Conservation (phyloP, 1,284 basidiomycete species). For the Phellopilus nigrolimitatus region DNA sequence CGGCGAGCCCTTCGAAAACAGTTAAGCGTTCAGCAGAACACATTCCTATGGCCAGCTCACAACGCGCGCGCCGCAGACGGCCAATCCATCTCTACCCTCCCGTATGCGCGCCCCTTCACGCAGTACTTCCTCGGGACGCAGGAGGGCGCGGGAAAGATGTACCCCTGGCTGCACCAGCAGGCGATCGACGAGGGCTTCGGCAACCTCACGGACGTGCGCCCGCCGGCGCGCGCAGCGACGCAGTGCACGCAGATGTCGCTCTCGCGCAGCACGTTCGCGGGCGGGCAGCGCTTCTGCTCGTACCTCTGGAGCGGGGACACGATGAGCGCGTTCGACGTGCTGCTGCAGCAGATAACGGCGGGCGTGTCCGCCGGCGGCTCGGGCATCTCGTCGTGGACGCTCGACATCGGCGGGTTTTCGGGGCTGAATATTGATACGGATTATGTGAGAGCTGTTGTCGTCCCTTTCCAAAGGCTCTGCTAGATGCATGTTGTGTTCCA, state of each 20-base stretch:
- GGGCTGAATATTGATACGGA: conserved; percentile 34
- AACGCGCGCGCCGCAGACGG: conserved; percentile 29
- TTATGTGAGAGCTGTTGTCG: conserved; percentile 25
- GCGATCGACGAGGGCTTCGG: conserved; percentile 28
- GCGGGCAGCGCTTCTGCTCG: conserved; percentile 39
- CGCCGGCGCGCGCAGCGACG: conserved; percentile 19
- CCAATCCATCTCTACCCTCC: conserved; percentile 32
- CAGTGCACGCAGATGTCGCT: conserved; percentile 36
- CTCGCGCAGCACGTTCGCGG: conserved; percentile 37
- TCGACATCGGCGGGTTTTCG: conserved; percentile 39
- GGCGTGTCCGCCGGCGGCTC: conserved; percentile 36
- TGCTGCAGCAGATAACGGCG: conserved; percentile 36
- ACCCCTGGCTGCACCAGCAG: conserved; percentile 38
- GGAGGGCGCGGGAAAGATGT: conserved; percentile 37
- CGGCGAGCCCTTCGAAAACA: conserved; percentile 37
- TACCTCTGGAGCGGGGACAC: conserved; percentile 41
- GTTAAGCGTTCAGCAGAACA: conserved; percentile 23
- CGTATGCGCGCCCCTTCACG: conserved; percentile 34
- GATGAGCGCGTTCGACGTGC: conserved; percentile 32
- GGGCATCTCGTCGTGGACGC: conserved; percentile 38
- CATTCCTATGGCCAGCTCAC: background rate
- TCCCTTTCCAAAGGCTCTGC: background rate
- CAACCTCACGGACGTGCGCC: conserved; percentile 30
- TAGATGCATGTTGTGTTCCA: conserved; percentile 15
- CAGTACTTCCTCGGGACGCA: conserved; percentile 39